Base-by-base conservation (phyloP, 257 asterid genomes). In the Solanum piurae region DNA sequence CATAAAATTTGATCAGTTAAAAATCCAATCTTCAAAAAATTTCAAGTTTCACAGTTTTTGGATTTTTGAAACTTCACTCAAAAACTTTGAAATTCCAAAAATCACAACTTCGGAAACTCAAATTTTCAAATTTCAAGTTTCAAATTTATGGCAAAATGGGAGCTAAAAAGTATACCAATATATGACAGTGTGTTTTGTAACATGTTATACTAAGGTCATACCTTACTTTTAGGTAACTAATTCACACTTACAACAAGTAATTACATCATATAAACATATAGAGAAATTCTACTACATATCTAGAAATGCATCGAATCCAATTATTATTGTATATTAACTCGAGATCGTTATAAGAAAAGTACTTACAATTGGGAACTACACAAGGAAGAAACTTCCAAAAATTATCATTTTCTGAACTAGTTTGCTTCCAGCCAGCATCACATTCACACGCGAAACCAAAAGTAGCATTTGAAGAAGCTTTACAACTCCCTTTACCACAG, bases 401-500 rank as follows among this genome's bases (percentile, higher is more conserved):
- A 20, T 68, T 74, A 42, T 92, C 92, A 14, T 88, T 88, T 25
- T 88, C 73, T 6, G 87, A 86, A 40, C 93, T 91, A 87, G 93
- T 89, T 84, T 94, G 98, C 60, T 64, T 89, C 98, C 98, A 95
- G 0, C 98, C 98, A n/a, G 88, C 33, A 3, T 93, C 94, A 72
- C 98, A 95, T 58, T 86, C 92, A 88, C 98, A 94, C 68, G 6
- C 93, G 74, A 87, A 95, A 23, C 96, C 97, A 6, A 92, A 83
- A 12, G 85, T 86, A 87, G 64, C 90, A 36, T 88, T 89, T 4
- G 84, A 89, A 10, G 96, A 91, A 44, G 86, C 87, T 87, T 89
- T 90, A 88, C 98, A 94, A 5, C 27, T 90, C 0, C 98, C 98
- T 62, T 91, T 93, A 83, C 98, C 98, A 84, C 98, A 95, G 33